phyloP scores from a whole-genome alignment of 2,329 filamentous ascomycete genomes.

The Diaporthe ilicicola region DNA sequence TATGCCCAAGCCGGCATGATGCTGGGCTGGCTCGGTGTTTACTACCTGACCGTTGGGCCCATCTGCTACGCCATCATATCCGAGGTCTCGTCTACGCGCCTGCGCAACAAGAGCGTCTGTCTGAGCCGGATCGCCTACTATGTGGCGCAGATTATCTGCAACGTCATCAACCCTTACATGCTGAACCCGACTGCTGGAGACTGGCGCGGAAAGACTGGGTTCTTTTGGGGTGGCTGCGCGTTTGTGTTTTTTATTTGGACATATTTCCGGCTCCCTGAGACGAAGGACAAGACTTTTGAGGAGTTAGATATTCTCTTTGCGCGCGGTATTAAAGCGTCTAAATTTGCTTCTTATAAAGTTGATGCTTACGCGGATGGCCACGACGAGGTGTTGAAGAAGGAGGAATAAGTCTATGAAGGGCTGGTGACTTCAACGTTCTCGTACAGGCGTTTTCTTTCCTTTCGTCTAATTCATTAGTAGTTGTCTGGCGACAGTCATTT shows the following conservation, averaged over 20 bases:
- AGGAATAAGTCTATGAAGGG: no score
- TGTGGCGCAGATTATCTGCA: background rate
- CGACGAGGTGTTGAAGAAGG: no score
- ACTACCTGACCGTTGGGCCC: background rate
- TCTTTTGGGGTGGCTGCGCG: conserved; percentile 47
- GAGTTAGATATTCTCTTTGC: conserved; percentile 45
- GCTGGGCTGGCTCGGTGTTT: background rate
- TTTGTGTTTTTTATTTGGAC: conserved; percentile 53
- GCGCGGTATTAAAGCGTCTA: no score
- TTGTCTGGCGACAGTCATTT: no score
- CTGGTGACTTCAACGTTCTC: no score
- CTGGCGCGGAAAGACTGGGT: conserved; percentile 49
- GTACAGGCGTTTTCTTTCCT: no score
- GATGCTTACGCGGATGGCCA: no score
- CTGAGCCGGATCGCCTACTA: conserved; percentile 5
- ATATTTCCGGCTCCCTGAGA: conserved; percentile 52
- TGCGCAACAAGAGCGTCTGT: background rate
- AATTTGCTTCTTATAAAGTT: no score
- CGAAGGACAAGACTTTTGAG: conserved; percentile 40
- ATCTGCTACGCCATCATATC: conserved; percentile 12
- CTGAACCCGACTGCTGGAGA: conserved; percentile 43
- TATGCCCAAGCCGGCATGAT: background rate
- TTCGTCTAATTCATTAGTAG: no score
- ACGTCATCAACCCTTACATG: background rate
- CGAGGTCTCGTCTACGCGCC: background rate